Evolutionary conservation across 306 rosid species (phyloP).

Genomic region (Mimosa pudica): DNA sequence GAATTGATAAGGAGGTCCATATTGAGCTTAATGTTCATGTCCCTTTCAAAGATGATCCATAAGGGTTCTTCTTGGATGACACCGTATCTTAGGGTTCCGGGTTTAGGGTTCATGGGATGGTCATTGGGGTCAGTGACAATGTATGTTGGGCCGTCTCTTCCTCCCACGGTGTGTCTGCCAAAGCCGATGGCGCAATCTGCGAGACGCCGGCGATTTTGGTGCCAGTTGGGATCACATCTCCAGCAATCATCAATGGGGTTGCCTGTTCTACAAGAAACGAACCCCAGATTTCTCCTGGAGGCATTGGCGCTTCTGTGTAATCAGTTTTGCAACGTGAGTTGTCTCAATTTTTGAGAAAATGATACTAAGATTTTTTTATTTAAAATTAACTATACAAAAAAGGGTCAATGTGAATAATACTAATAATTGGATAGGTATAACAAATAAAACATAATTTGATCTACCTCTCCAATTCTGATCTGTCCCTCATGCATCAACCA

Average conservation of each 20-base stretch:
- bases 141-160: background rate
- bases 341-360: background rate
- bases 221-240: background rate
- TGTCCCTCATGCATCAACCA: background rate
- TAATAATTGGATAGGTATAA: background rate
- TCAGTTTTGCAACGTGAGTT: background rate
- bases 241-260: slow-evolving; percentile 1
- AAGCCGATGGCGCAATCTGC: background rate
- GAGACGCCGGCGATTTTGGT: background rate
- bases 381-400: too few relatives aligned
- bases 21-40: background rate
- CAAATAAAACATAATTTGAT: too few relatives aligned
- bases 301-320: background rate
- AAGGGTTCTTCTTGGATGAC: background rate
- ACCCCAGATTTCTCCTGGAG: background rate
- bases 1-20: background rate
- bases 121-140: background rate
- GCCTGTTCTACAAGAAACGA: background rate
- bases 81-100: background rate
- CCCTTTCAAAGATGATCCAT: background rate
- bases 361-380: background rate
- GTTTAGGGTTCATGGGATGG: background rate
- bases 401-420: background rate
- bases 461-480: background rate
- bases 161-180: background rate